phyloP scores from a whole-genome alignment of 2,329 filamentous ascomycete genomes.

The Sporothrix pallida region DNA sequence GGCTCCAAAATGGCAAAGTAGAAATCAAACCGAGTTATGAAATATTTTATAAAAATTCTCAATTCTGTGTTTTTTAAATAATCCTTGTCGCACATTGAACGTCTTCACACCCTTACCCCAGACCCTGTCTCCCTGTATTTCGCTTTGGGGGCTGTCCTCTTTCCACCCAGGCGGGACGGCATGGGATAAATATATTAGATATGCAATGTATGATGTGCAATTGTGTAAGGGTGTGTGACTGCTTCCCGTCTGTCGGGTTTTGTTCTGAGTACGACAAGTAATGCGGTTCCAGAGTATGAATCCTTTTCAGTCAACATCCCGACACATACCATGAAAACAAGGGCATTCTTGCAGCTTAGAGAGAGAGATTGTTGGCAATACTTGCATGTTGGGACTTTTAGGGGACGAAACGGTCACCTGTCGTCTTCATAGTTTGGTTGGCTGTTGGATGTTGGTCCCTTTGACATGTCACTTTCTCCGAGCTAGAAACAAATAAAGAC shows the following conservation, averaged over 20 bases:
- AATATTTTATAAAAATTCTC: too few relatives aligned
- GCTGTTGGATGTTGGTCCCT: neutral
- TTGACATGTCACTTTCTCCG: neutral
- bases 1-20: too few relatives aligned
- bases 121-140: neutral
- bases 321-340: neutral
- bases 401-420: neutral
- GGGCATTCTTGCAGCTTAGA: neutral
- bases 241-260: neutral
- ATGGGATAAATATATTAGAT: neutral
- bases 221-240: neutral
- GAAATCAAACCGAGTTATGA: too few relatives aligned
- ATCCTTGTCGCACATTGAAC: too few relatives aligned
- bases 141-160: neutral
- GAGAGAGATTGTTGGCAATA: neutral
- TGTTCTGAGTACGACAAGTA: neutral
- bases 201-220: too few relatives aligned
- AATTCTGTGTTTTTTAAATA: too few relatives aligned
- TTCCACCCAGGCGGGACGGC: neutral
- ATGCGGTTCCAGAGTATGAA: neutral
- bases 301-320: too few relatives aligned
- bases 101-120: neutral
- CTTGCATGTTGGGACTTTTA: neutral
- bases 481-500: neutral
- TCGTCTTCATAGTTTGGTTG: neutral